phyloP scores from a whole-genome alignment of 1,284 basidiomycete genomes.

The Rhodofomes roseus region DNA sequence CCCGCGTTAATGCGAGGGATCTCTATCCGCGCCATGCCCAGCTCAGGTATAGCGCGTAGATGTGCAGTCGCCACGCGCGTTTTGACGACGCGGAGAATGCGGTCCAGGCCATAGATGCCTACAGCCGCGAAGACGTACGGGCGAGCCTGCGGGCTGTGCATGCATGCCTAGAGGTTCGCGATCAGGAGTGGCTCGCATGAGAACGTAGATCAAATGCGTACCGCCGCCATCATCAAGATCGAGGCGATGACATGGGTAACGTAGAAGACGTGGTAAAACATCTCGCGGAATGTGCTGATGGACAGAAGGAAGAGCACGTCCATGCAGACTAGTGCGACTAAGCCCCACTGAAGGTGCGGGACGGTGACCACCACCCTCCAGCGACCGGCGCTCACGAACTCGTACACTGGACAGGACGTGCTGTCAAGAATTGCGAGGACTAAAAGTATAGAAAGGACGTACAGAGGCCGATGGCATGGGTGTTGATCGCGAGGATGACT shows the following conservation, averaged over 20 bases:
- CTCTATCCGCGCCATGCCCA: conserved; percentile 56
- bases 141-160: conserved; percentile 37
- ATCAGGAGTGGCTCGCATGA: no score
- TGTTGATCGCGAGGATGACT: conserved; percentile 60
- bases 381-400: neutral
- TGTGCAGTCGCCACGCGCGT: conserved; percentile 58
- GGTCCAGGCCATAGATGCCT: conserved; percentile 61
- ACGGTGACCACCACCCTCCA: neutral
- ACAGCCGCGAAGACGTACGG: conserved; percentile 50
- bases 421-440: no score
- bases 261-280: conserved; percentile 53
- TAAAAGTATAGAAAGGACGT: conserved; percentile 20
- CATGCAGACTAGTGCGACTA: conserved; percentile 45
- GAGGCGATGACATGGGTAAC: conserved; percentile 48
- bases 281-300: conserved; percentile 43
- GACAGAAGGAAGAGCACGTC: conserved; percentile 56
- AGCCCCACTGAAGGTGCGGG: conserved; percentile 35
- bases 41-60: conserved; percentile 50
- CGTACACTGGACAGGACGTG: neutral
- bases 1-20: conserved; percentile 62
- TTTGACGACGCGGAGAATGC: conserved; percentile 58
- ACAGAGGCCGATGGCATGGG: conserved; percentile 65
- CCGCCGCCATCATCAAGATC: conserved; percentile 10
- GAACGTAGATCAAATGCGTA: neutral
- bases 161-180: neutral